Evolutionary conservation across 2,329 filamentous ascomycete species (phyloP).

Genomic region (Xylariaceae sp.): DNA sequence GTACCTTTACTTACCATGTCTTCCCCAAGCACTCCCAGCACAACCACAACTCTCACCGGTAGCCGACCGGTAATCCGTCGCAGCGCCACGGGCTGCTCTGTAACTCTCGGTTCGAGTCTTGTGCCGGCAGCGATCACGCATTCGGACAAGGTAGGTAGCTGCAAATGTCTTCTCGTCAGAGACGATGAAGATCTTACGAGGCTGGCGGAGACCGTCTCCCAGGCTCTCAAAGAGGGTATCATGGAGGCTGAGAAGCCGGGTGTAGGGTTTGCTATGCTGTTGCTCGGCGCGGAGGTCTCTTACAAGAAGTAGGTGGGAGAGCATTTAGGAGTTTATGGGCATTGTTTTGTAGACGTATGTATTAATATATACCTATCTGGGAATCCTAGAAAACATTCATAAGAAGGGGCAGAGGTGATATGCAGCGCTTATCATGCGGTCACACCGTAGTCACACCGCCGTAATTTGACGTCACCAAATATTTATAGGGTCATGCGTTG

Average conservation of each 20-base stretch:
- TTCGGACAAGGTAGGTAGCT: constrained; percentile 12
- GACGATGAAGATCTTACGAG: constrained; percentile 7
- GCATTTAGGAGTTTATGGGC: too few relatives aligned
- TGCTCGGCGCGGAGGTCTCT: constrained; percentile 17
- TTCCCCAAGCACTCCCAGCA: not conserved
- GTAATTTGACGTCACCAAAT: too few relatives aligned
- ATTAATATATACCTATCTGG: too few relatives aligned
- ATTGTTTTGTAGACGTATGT: too few relatives aligned
- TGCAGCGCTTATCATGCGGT: too few relatives aligned
- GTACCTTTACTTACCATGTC: not conserved
- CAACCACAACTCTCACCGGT: not conserved
- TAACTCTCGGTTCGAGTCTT: not conserved
- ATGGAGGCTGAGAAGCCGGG: constrained; percentile 20
- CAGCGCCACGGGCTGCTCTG: not conserved
- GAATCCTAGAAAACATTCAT: too few relatives aligned
- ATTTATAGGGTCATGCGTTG: too few relatives aligned
- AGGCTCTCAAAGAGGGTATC: constrained; percentile 13
- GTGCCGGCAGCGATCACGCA: constrained; percentile 4
- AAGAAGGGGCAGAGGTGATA: too few relatives aligned
- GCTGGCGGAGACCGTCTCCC: constrained; percentile 3
- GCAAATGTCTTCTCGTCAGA: constrained; percentile 9
- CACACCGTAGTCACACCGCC: too few relatives aligned
- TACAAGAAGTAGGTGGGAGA: not conserved
- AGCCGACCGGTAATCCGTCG: not conserved
- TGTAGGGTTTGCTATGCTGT: constrained; percentile 16